Evolutionary conservation across 2,329 filamentous ascomycete species (phyloP), one percentile per base, ranked within the genome.

Genomic region (Rugonectria rugulosa): DNA sequence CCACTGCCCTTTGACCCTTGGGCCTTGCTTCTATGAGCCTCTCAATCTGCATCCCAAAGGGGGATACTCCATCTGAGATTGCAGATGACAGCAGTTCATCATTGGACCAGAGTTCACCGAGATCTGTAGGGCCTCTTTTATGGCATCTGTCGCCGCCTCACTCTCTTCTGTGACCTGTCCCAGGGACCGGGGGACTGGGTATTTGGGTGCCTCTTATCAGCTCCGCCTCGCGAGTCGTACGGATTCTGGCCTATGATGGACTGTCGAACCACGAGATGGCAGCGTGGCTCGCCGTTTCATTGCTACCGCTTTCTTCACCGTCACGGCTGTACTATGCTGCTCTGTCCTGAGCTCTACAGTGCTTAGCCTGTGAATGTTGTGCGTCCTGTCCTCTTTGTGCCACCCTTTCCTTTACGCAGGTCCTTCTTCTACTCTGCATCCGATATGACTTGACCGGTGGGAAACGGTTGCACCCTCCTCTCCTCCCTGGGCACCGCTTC

Each of bases 371-470:
- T 14, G 29, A n/a, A 32, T 32, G 29, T 32, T 32, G 29, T 32
- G 12, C 12, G 10, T 14, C 29, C 29, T 14, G 10, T 32, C 29
- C 10, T 32, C 29, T 14, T 32, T 32, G 7, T 32, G 11, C 29
- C 40, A 11, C 27, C 42, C 32, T 47, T 47, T 36, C 38, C 44
- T 37, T n/a, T n/a, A n/a, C n/a, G n/a, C n/a, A n/a, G 24, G 6
- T 27, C 6, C 24, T 27, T 27, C 24, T 27, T 27, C n/a, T n/a
- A 26, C 24, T 38, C 14, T 21, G 26, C 37, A 15, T 36, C 19
- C 36, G 42, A 41, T 36, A 29, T 37, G 45, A 57, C 57, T 55
- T 50, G 53, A 51, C 47, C 37, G 37, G 37, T 42, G 31, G 42
- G 24, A 29, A 29, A 46, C n/a, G 24, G 20, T n/a, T n/a, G n/a